Evolutionary conservation across 2,329 filamentous ascomycete species (phyloP), one percentile per base, ranked within the genome.

Genomic region (Blastomyces parvus): DNA sequence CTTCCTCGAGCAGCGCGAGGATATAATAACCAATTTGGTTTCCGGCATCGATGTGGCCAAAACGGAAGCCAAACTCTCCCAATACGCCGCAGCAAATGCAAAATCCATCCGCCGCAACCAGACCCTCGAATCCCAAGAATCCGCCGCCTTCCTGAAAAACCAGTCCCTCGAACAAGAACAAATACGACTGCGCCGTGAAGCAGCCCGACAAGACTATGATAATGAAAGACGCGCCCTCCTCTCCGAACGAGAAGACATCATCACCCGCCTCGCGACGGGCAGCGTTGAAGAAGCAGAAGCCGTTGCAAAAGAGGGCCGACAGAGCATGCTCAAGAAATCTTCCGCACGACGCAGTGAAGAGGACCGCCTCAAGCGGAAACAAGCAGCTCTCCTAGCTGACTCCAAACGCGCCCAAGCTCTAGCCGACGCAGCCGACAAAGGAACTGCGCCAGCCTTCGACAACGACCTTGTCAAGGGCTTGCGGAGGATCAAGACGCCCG

Each of bases 1-100:
- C 75, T 97, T 97, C 78, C 85, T 99, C 14, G 91, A 97, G 76
- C 87, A 90, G 72, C 90, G 96, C 48, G 94, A 99, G 79, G 86
- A 88, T 67, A 84, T 97, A 66, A 92, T 92, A 1, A 91, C 92
- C 77, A 93, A 97, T 72, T 82, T 99, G 11, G 88, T 97, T 61
- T 82, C 86, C 67, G 86, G 87, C 52, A 82, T 80, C 53, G 86
- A 92, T 64, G 82, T 87, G 0, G 84, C 86, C n/a, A 84, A 82
- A 63, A 86, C 83, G 2, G 81, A 85, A 70, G 75, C 77, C 52
- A 79, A 82, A 61, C 77, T 92, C n/a, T 77, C 81, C 59, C 78
- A 83, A 65, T 97, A 92, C 79, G 86, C 91, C 71, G 83, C 86
- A 56, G 83, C 86, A 63, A 91, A 97, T 78, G 80, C 72, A 76